Percentiles rank a stretch among this genome's conserved stretches.
Conservation (phyloP, 768 basidiomycete species). For the Neoboletus magnificus region DNA sequence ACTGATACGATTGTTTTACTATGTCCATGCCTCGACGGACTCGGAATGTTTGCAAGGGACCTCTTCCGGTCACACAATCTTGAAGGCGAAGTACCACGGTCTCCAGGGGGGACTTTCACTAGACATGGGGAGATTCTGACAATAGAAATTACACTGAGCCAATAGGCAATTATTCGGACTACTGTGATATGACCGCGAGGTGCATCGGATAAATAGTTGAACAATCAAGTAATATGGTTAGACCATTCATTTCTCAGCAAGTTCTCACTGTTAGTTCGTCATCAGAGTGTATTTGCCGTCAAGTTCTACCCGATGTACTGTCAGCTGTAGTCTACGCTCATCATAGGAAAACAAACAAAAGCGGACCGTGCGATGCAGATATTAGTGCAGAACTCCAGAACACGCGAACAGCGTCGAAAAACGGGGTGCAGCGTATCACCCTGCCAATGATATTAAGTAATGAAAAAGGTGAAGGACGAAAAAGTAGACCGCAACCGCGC, state of each 20-base stretch:
- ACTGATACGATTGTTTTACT: too few relatives aligned
- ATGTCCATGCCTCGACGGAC: too few relatives aligned
- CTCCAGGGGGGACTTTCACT: too few relatives aligned
- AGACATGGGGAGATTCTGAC: not conserved
- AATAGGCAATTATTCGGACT: too few relatives aligned
- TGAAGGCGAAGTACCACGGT: not conserved
- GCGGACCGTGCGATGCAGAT: slow-evolving; percentile 23
- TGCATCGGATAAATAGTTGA: too few relatives aligned
- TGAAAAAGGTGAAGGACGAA: not conserved
- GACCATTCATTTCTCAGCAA: not conserved
- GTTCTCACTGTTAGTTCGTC: not conserved
- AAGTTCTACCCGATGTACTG: not conserved
- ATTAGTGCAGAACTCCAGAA: slow-evolving; percentile 29
- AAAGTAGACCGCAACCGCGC: slow-evolving; percentile 11
- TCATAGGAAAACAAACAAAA: slow-evolving; percentile 10
- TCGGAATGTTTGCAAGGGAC: not conserved
- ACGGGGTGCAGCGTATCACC: slow-evolving; percentile 5
- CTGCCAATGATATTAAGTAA: slow-evolving; percentile 7
- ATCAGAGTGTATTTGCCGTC: not conserved
- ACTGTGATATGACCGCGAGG: too few relatives aligned
- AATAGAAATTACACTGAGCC: not conserved
- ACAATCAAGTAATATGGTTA: too few relatives aligned
- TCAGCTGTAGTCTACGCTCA: not conserved
- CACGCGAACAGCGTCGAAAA: slow-evolving; percentile 25
- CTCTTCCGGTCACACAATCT: too few relatives aligned